Evolutionary conservation across 108 stramenopile species (phyloP), one percentile per base, ranked within the genome.

Genomic region (Skeletonema marinoi): DNA sequence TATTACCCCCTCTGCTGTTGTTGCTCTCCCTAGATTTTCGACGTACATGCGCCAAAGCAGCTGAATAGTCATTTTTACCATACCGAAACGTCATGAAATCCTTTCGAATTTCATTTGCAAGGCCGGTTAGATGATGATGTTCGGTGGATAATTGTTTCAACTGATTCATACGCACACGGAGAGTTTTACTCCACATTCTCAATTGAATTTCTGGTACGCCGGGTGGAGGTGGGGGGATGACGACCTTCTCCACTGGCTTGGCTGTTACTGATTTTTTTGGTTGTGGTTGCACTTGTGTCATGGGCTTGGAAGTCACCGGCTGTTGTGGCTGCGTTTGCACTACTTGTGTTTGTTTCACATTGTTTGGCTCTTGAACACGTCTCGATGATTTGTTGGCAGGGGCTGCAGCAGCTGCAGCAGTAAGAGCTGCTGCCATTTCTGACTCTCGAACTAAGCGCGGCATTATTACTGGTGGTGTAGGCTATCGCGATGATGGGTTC

Each of bases 201-300:
- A 66, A 41, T 66, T 66, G 65, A 5, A 66, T 25, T 41, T 66
- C 65, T 7, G 65, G 65, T 5, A 39, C 65, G 9, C n/a, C 16
- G 6, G 65, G 65, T 21, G 65, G 65, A 25, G 65, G 65, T 3
- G 65, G 19, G 8, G 12, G 65, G 25, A 32, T 14, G 60, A 32
- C 3, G 56, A 56, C 16, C 46, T 14, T 48, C 46, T 48, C 36
- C 36, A 36, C 6, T 36, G 36, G 36, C 6, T 36, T 5, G 6
- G 36, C 6, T 8, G 6, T 6, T 9, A 5, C 6, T 36, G 36
- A 8, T 9, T 36, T 36, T 36, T 36, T 6, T 36, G 36, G 8
- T 9, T 36, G 36, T 36, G 36, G 6, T 36, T 36, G 36, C 36
- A 36, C 36, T 36, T 25, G 0, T 25, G 25, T 25, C 36, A 36